A percentile compares a stretch with the other conserved stretches of the same genome.
These are phyloP conservation scores for Fonsecaea pugnacius DNA, from an alignment of 2,329 filamentous ascomycete genomes.

Conservation along the genomic window DNA sequence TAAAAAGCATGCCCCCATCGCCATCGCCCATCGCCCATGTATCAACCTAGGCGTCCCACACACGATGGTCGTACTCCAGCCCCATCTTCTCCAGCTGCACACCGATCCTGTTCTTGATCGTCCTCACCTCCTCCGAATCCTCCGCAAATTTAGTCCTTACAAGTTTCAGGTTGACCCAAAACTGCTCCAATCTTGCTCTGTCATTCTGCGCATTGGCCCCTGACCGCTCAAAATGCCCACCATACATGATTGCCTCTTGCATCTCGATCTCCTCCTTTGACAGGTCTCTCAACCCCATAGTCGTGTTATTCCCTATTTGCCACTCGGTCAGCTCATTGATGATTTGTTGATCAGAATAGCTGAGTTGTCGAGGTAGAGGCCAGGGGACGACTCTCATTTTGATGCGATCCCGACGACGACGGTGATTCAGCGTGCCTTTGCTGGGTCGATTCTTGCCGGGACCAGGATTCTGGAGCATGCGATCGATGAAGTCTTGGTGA, in stretches of 20 bases:
- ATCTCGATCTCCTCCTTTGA: constrained; percentile 25
- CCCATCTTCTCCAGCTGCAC: constrained; percentile 19
- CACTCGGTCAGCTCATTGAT: constrained; percentile 8
- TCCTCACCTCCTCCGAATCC: constrained; percentile 19
- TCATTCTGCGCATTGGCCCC: constrained; percentile 22
- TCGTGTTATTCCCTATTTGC: constrained; percentile 17
- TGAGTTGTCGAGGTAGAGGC: constrained; percentile 20
- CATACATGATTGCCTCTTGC: constrained; percentile 26
- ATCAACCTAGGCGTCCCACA: background rate
- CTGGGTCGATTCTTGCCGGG: constrained; percentile 17
- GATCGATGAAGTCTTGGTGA: constrained; percentile 28
- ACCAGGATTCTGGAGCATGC: constrained; percentile 16
- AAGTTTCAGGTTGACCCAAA: constrained; percentile 15
- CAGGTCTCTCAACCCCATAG: constrained; percentile 12
- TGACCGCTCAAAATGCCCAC: constrained; percentile 24
- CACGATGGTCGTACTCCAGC: constrained; percentile 6
- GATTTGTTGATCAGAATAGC: constrained; percentile 25
- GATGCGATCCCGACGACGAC: constrained; percentile 28
- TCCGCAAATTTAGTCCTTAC: constrained; percentile 18
- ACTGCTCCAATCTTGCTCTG: background rate
- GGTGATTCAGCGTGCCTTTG: constrained; percentile 25
- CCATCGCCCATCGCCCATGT: background rate
- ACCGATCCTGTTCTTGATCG: constrained; percentile 14
- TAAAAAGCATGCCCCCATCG: background rate
- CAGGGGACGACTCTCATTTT: constrained; percentile 25